phyloP scores from a whole-genome alignment of 1,284 basidiomycete genomes.

The Xanthoconium separans region DNA sequence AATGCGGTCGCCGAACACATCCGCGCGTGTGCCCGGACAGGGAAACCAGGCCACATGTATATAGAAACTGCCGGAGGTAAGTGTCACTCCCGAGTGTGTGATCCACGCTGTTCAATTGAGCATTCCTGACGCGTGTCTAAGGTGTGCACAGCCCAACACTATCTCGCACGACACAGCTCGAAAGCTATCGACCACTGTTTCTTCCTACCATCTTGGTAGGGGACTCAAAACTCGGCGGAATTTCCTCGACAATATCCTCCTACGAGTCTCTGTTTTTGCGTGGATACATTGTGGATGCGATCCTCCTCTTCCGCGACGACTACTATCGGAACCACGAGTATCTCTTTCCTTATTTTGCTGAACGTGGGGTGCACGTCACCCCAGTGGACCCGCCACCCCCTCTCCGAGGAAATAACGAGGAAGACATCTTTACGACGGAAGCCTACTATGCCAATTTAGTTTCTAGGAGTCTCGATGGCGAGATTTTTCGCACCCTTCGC shows the following conservation, averaged over 20 bases:
- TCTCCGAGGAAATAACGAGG: slow-evolving; percentile 40
- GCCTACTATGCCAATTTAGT: slow-evolving; percentile 66
- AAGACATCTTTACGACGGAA: slow-evolving; percentile 60
- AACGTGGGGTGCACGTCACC: slow-evolving; percentile 63
- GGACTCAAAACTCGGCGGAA: slow-evolving; percentile 89
- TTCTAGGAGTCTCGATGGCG: slow-evolving; percentile 34
- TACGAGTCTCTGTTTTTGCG: slow-evolving; percentile 91
- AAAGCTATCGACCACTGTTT: slow-evolving; percentile 81
- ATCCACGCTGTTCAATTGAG: not conserved
- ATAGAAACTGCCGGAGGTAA: slow-evolving; percentile 95
- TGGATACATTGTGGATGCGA: slow-evolving; percentile 86
- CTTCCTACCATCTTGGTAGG: slow-evolving; percentile 89
- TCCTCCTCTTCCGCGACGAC: slow-evolving; percentile 85
- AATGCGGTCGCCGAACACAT: slow-evolving; percentile 67
- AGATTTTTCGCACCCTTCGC: slow-evolving; percentile 52
- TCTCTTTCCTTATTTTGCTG: slow-evolving; percentile 75
- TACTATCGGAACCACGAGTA: slow-evolving; percentile 91
- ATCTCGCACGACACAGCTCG: slow-evolving; percentile 84
- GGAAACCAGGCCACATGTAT: slow-evolving; percentile 63
- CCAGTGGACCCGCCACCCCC: slow-evolving; percentile 63
- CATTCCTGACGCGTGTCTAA: slow-evolving; percentile 32
- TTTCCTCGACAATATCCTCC: slow-evolving; percentile 90
- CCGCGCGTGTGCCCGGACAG: slow-evolving; percentile 44
- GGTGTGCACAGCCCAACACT: slow-evolving; percentile 93
- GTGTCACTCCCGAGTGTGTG: slow-evolving; percentile 28